Conservation (phyloP, 73 alveolate genomes). For the Loxodes magnus region DNA sequence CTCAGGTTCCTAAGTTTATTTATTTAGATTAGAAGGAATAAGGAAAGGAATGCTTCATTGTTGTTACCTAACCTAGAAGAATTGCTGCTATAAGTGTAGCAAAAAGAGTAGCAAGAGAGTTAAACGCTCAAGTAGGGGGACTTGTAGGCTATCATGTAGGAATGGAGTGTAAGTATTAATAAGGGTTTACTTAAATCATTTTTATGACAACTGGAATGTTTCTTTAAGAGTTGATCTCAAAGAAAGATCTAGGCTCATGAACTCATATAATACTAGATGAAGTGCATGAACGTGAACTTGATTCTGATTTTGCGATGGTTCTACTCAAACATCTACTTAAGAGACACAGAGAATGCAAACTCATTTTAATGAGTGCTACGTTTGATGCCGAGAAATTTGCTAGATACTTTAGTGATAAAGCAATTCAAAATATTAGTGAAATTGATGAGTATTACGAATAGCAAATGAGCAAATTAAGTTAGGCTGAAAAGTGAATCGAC, state of each 20-base stretch:
- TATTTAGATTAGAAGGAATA: constrained; percentile 22
- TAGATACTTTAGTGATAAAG: constrained; percentile 54
- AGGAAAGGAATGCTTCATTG: constrained; percentile 27
- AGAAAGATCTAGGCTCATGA: constrained; percentile 17
- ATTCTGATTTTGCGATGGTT: constrained; percentile 73
- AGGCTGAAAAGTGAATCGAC: too few species aligned
- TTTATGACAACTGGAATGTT: constrained; percentile 89
- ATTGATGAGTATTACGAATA: too few species aligned
- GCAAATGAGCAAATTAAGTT: too few species aligned
- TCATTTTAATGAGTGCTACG: constrained; percentile 87
- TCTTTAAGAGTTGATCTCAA: constrained; percentile 69
- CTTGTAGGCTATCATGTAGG: constrained; percentile 60
- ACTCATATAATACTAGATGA: constrained; percentile 83
- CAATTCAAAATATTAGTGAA: too few species aligned
- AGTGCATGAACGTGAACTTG: constrained; percentile 92
- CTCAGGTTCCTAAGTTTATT: constrained; percentile 78
- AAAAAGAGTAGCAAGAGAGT: constrained; percentile 61
- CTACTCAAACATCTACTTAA: constrained; percentile 61
- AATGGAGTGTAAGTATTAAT: constrained; percentile 22
- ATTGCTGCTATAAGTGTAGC: constrained; percentile 81
- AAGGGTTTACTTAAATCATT: constrained; percentile 35
- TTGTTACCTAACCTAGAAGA: constrained; percentile 83
- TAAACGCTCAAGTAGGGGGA: constrained; percentile 29
- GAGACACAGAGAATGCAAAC: constrained; percentile 32
- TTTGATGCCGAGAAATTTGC: constrained; percentile 55